Evolutionary conservation across 495 filamentous ascomycete genomes (phyloP), one percentile per base, ranked within the genome.

Genomic region (Aspergillus affinis): DNA sequence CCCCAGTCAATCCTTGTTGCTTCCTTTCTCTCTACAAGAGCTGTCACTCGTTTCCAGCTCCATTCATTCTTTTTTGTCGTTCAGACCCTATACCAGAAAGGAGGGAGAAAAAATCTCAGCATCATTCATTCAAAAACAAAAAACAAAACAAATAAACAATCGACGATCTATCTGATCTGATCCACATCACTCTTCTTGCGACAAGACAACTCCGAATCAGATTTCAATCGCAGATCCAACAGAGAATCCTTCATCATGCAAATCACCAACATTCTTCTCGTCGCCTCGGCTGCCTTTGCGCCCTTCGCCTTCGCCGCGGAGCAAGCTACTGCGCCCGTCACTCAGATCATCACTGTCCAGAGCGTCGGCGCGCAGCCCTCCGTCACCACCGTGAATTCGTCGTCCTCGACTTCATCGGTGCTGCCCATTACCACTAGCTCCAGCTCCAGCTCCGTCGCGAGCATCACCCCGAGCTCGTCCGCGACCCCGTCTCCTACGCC

Each of bases 31-130:
- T 59, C 51, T 50, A 74, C 69, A 69, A 71, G 72, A 67, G 69
- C 73, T 72, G 71, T 73, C 70, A 65, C 65, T 77, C 72, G 59
- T 76, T 77, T 67, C 61, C 70, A 72, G 71, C 67, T 70, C 67
- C 64, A 75, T 72, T 70, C 75, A 63, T 63, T 77, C 73, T 66
- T 72, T 77, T 29, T 29, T 46, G 27, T n/a, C 9, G 20, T 23
- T 21, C 48, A 2, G 9, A n/a, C 21, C 26, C 30, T 41, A 29
- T 59, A 20, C 21, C 58, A 52, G 41, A 65, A 32, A 60, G 21
- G 50, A 60, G 54, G 44, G 44, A 4, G 26, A 57, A 51, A 2
- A 48, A 55, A 21, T 55, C 36, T 23, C 32, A 60, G 41, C 20
- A 23, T 21, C 9, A 8, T 4, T n/a, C 9, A 48, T 7, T n/a